phyloP scores from a whole-genome alignment of 768 basidiomycete species.

The Boletus pseudopeckii region DNA sequence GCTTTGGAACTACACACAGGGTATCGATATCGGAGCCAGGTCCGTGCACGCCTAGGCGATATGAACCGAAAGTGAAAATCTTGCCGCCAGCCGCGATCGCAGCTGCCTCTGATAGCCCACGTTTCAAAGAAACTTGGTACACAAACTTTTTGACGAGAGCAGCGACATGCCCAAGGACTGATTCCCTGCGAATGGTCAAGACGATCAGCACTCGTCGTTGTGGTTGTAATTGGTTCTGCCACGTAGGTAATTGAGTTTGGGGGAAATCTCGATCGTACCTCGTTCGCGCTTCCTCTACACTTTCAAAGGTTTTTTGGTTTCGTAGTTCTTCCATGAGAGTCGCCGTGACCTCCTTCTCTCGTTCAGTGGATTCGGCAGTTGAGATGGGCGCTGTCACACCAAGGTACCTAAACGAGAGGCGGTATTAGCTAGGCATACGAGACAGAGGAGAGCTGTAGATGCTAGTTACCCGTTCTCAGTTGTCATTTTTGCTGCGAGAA shows the following conservation, averaged over 20 bases:
- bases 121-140: constrained; percentile 68
- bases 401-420: constrained; percentile 48
- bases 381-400: constrained; percentile 89
- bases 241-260: background rate
- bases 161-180: constrained; percentile 86
- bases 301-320: constrained; percentile 84
- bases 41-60: constrained; percentile 95
- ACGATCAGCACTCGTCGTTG: constrained; percentile 18
- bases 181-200: constrained; percentile 59
- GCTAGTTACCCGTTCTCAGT: constrained; percentile 40
- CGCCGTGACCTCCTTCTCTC: constrained; percentile 78
- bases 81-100: constrained; percentile 92
- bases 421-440: constrained; percentile 10
- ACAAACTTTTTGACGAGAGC: constrained; percentile 93
- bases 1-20: constrained; percentile 95
- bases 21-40: constrained; percentile 98
- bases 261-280: constrained; percentile 51
- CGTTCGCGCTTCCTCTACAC: constrained; percentile 79
- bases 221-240: background rate
- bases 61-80: constrained; percentile 98
- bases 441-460: background rate
- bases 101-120: constrained; percentile 83
- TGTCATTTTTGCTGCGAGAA: constrained; percentile 31
- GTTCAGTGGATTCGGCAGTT: constrained; percentile 63
- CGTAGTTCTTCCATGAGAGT: constrained; percentile 90